phyloP scores from a whole-genome alignment of 768 basidiomycete genomes.

The Lanmaoa rubissima region DNA sequence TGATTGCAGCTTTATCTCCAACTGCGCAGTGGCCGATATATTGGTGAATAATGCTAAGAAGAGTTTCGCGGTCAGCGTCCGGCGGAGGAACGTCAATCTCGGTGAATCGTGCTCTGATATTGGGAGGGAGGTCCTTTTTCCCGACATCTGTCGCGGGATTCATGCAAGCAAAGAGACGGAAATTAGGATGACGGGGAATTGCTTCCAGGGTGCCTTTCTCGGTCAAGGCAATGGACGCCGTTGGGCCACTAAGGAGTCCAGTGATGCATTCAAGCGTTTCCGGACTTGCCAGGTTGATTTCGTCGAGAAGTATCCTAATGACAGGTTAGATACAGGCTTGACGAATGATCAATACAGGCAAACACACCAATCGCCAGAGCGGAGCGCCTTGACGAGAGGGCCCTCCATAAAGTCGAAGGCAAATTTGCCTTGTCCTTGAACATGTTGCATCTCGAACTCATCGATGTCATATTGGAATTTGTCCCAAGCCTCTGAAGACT shows the following conservation, averaged over 20 bases:
- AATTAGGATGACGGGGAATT: slow-evolving; percentile 88
- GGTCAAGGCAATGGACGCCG: slow-evolving; percentile 86
- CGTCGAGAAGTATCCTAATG: slow-evolving; percentile 87
- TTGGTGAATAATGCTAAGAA: slow-evolving; percentile 81
- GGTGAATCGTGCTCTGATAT: slow-evolving; percentile 88
- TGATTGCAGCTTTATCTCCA: slow-evolving; percentile 82
- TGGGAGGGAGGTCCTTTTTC: slow-evolving; percentile 93
- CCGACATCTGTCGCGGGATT: slow-evolving; percentile 99
- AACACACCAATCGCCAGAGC: slow-evolving; percentile 85
- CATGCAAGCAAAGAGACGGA: slow-evolving; percentile 98
- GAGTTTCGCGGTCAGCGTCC: slow-evolving; percentile 86
- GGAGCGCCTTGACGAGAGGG: slow-evolving; percentile 87
- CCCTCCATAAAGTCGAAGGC: slow-evolving; percentile 96
- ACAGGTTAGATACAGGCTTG: neutral
- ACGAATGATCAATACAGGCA: neutral
- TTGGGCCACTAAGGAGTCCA: slow-evolving; percentile 79
- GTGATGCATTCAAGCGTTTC: slow-evolving; percentile 95
- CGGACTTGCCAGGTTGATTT: slow-evolving; percentile 90
- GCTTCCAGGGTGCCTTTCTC: slow-evolving; percentile 91
- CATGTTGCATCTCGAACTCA: slow-evolving; percentile 85
- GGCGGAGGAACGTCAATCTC: slow-evolving; percentile 96
- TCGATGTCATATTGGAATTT: slow-evolving; percentile 64
- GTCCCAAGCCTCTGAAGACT: slow-evolving; percentile 60
- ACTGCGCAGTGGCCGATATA: slow-evolving; percentile 85
- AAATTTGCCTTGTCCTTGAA: slow-evolving; percentile 85